Evolutionary conservation across 495 filamentous ascomycete genomes (phyloP), one percentile per base, ranked within the genome.

Genomic region (Xylaria palmicola): DNA sequence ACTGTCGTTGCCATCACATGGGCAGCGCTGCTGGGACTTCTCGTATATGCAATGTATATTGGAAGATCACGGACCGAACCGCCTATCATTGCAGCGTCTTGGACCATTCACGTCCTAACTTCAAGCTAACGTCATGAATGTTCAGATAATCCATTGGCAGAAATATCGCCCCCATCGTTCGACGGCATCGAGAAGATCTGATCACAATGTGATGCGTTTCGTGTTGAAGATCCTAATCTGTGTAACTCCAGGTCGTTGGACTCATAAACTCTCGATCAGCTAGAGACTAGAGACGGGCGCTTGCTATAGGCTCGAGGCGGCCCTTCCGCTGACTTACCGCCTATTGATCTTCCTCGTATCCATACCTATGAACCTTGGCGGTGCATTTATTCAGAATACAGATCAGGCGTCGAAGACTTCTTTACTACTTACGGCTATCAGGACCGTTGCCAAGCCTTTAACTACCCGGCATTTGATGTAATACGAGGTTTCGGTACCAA

Each of bases 1-100:
- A 20, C 13, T 43, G 17, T 17, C 27, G 39, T 20, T 17, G 27
- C 3, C 27, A 29, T 13, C 26, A 20, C 26, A 32, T 32, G 52
- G 39, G 34, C 17, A 44, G 13, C 22, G 39, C 40, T 44, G 39
- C 53, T 32, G 53, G 44, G 37, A 26, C 53, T 56, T 39, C 44
- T 56, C 53, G 53, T 56, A 56, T 56, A 56, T 56, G 53, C 53
- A 56, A 44, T 56, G 53, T 27, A 56, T 39, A 26, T 34, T 39
- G 30, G 17, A 19, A 56, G n/a, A 56, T 22, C 39, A 56, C 39
- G 17, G 17, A 26, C 20, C 53, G 39, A 44, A 39, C 27, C 37
- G 53, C 37, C 13, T 27, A 32, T 43, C 3, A n/a, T 29, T 13
- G 5, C 9, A 17, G 30, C 7, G 27, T 19, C n/a, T 30, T 20